Evolutionary conservation across 139 green algal genomes (phyloP).

Genomic region (Parachlorella kessleri): DNA sequence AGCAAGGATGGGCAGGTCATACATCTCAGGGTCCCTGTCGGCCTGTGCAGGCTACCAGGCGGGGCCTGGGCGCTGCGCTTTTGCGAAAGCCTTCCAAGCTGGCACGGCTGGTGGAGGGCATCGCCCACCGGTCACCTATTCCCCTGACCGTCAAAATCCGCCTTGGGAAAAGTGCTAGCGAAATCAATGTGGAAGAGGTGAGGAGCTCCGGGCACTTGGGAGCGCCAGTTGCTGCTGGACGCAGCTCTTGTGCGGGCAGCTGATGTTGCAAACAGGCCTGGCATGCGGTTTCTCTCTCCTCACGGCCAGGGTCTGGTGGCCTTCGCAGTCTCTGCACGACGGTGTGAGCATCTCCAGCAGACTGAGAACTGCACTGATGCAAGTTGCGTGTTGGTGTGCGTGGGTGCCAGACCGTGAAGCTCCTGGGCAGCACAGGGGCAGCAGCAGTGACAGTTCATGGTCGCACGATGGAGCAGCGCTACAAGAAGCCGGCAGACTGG

Average conservation of each 20-base stretch:
- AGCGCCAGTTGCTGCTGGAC: no score
- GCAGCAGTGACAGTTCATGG: constrained; percentile 86
- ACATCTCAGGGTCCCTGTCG: no score
- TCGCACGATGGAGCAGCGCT: constrained; percentile 84
- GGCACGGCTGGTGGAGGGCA: constrained; percentile 75
- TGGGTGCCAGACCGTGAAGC: constrained; percentile 27
- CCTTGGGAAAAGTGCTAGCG: constrained; percentile 57
- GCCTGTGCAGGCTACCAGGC: constrained; percentile 58
- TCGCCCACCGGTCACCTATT: constrained; percentile 60
- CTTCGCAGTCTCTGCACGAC: no score
- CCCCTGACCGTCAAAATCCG: constrained; percentile 88
- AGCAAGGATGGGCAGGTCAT: no score
- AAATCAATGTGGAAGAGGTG: constrained; percentile 72
- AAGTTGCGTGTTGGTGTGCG: no score
- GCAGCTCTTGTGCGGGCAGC: no score
- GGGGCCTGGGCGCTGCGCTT: constrained; percentile 76
- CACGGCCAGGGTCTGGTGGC: no score
- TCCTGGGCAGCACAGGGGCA: constrained; percentile 67
- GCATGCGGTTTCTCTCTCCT: no score
- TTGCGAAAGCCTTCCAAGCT: constrained; percentile 84
- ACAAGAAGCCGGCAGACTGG: constrained; percentile 83
- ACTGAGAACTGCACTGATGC: no score
- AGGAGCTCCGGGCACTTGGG: no score
- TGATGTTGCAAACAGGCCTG: no score
- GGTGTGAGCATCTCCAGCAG: no score